phyloP scores from a whole-genome alignment of 192 early-diverging fungal species.

The Coemansia sp. region DNA sequence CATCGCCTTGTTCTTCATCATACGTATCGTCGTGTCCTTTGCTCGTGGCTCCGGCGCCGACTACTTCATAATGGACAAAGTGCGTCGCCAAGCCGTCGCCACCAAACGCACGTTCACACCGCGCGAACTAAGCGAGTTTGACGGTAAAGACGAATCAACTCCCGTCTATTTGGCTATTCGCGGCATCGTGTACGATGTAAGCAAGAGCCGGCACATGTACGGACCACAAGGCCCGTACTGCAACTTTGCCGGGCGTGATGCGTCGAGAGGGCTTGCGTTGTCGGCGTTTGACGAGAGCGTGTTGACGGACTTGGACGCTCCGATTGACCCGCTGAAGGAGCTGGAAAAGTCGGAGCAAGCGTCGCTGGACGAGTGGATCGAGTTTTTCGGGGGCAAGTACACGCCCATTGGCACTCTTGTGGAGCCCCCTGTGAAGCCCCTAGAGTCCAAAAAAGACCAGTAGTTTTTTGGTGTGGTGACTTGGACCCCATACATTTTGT shows the following conservation, averaged over 20 bases:
- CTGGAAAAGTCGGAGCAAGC: conserved; percentile 70
- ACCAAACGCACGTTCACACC: conserved; percentile 71
- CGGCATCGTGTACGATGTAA: conserved; percentile 88
- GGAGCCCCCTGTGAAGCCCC: conserved; percentile 27
- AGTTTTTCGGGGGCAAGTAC: conserved; percentile 79
- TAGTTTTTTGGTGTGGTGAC: not conserved
- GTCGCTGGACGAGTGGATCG: conserved; percentile 74
- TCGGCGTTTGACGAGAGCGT: conserved; percentile 78
- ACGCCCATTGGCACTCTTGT: conserved; percentile 66
- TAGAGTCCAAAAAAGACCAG: conserved; percentile 7
- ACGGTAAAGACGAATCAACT: conserved; percentile 60
- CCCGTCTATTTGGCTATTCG: conserved; percentile 80
- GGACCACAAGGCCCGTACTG: conserved; percentile 90
- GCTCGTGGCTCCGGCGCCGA: conserved; percentile 6
- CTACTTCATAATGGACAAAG: conserved; percentile 33
- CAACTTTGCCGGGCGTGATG: conserved; percentile 96
- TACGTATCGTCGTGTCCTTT: conserved; percentile 24
- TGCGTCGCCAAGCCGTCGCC: conserved; percentile 12
- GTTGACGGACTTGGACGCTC: conserved; percentile 63
- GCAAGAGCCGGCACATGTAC: conserved; percentile 77
- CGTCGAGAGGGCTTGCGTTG: conserved; percentile 88
- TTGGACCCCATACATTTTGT: no score
- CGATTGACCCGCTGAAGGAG: conserved; percentile 81
- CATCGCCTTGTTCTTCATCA: conserved; percentile 26
- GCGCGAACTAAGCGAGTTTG: conserved; percentile 65